A percentile compares a stretch with the other conserved stretches of the same genome.
These are phyloP conservation scores for Nigrospora oryzae DNA, from an alignment of 2,329 filamentous ascomycete genomes.

Conservation along the genomic window DNA sequence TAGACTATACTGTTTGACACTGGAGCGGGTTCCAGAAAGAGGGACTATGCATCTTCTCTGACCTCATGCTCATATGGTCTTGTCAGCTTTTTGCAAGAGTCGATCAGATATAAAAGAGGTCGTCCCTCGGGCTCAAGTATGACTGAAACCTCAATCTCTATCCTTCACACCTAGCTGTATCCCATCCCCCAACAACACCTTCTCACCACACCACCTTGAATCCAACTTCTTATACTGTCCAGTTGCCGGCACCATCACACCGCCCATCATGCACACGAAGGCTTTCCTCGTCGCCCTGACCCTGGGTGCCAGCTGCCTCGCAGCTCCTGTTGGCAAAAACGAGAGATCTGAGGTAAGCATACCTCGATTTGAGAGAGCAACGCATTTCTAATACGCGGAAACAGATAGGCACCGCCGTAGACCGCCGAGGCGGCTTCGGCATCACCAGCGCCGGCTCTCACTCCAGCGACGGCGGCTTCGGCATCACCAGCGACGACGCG, in stretches of 20 bases:
- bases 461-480: too few relatives aligned
- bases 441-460: background rate
- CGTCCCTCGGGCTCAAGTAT: too few relatives aligned
- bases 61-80: background rate
- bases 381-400: too few relatives aligned
- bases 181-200: background rate
- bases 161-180: too few relatives aligned
- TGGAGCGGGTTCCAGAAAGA: too few relatives aligned
- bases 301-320: background rate
- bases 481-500: too few relatives aligned
- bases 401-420: background rate
- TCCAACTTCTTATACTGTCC: background rate
- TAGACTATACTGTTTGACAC: too few relatives aligned
- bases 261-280: conserved; percentile 1
- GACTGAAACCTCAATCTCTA: too few relatives aligned
- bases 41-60: background rate
- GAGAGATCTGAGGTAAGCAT: too few relatives aligned
- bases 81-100: too few relatives aligned
- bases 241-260: background rate
- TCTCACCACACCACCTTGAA: background rate
- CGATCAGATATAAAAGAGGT: too few relatives aligned
- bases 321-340: background rate
- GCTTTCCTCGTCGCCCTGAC: conserved; percentile 1
- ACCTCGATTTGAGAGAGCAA: too few relatives aligned
- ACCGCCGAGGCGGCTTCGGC: background rate